Evolutionary conservation across 148 eudicot genomes (phyloP).

Genomic region (Dysphania ambrosioides): DNA sequence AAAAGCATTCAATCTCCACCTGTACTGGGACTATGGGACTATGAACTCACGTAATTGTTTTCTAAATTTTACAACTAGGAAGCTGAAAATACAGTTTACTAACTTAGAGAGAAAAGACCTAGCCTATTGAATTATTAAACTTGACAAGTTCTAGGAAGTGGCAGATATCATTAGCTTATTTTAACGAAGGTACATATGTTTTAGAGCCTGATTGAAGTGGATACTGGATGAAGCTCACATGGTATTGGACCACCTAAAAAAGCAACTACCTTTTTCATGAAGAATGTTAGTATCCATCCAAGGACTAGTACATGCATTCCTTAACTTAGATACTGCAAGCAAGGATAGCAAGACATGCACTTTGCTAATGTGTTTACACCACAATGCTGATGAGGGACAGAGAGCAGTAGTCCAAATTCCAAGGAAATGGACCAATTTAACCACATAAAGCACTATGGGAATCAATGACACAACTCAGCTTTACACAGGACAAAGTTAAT

Average conservation of each 20-base stretch:
- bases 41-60: not conserved
- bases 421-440: not conserved
- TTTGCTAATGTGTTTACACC: not conserved
- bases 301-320: not conserved
- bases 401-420: not conserved
- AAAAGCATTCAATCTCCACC: not conserved
- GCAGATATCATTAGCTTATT: not conserved
- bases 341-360: not conserved
- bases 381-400: not conserved
- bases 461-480: not conserved
- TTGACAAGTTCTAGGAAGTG: not conserved
- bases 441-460: not conserved
- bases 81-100: not conserved
- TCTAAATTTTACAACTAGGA: not conserved
- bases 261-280: not conserved
- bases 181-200: not conserved
- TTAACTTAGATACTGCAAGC: not conserved
- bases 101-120: not conserved
- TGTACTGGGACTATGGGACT: not conserved
- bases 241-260: not conserved
- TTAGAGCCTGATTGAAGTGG: too few species aligned
- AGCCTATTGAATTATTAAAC: not conserved
- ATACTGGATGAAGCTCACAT: not conserved
- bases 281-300: not conserved
- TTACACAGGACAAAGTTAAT: too few species aligned